A percentile compares a stretch with the other conserved stretches of the same genome.
Evolutionary conservation across 2,329 filamentous ascomycete genomes (phyloP).

Genomic region (Monosporascus sp.): DNA sequence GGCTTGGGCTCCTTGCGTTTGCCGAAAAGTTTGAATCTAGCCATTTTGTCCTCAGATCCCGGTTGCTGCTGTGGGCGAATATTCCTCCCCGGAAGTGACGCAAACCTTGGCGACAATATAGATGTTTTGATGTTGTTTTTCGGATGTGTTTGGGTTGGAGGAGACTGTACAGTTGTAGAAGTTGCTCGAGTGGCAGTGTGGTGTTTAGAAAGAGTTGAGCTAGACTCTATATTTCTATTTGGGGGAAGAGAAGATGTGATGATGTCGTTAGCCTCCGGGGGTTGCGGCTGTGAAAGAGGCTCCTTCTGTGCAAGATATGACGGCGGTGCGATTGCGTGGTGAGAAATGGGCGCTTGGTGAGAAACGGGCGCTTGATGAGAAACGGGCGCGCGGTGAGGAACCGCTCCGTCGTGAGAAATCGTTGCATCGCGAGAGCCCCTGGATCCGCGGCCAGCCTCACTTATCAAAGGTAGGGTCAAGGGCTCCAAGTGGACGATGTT

Average conservation of each 20-base stretch:
- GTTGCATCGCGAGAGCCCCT: too few relatives aligned
- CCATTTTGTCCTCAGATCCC: conserved; percentile 13
- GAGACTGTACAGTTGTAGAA: conserved; percentile 7
- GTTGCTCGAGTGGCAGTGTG: neutral
- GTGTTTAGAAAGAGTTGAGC: neutral
- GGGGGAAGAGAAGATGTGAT: conserved; percentile 14
- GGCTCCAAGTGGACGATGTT: neutral
- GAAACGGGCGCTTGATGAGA: neutral
- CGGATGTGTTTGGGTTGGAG: conserved; percentile 17
- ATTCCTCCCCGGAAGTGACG: conserved; percentile 21
- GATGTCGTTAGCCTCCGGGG: conserved; percentile 8
- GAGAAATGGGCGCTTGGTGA: neutral
- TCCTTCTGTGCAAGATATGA: conserved; percentile 11
- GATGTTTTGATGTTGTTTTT: conserved; percentile 9
- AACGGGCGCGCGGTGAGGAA: too few relatives aligned
- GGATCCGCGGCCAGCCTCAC: neutral
- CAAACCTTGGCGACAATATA: conserved; percentile 18
- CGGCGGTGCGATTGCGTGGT: conserved; percentile 11
- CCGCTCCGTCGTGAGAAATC: too few relatives aligned
- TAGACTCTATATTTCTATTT: neutral
- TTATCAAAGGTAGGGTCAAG: neutral
- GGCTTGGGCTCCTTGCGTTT: conserved; percentile 17
- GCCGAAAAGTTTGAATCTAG: conserved; percentile 6
- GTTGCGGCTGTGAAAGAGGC: conserved; percentile 18
- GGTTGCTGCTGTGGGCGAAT: conserved; percentile 17